Evolutionary conservation across 441 rosid genomes (phyloP).

Genomic region (Macaranga tanarius): DNA sequence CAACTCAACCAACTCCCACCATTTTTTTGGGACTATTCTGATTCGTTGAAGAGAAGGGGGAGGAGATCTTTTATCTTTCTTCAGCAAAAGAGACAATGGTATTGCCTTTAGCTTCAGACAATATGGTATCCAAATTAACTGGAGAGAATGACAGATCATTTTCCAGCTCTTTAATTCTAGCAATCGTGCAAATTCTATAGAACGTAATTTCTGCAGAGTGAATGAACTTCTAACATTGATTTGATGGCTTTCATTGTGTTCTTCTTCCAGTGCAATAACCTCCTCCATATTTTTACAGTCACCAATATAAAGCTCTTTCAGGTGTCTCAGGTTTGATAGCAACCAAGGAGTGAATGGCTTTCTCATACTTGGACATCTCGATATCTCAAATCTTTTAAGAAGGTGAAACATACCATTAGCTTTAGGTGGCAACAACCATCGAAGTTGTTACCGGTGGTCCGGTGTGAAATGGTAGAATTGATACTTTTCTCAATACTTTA

Average conservation of each 20-base stretch:
- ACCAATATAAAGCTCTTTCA: neutral
- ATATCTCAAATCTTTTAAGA: no score
- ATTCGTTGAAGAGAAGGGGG: constrained; percentile 2
- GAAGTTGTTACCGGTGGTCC: no score
- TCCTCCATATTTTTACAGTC: constrained; percentile 14
- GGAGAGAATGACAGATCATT: constrained; percentile 18
- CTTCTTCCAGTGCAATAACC: constrained; percentile 17
- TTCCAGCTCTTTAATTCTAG: constrained; percentile 18
- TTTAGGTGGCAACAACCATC: no score
- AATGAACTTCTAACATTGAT: neutral
- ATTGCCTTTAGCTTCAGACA: constrained; percentile 26
- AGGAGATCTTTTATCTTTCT: constrained; percentile 1
- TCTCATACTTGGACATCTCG: constrained; percentile 8
- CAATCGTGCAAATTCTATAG: neutral
- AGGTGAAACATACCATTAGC: no score
- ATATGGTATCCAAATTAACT: neutral
- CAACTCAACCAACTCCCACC: constrained; percentile 26
- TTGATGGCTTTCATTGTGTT: neutral
- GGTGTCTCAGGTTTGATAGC: constrained; percentile 19
- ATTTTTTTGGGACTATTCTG: neutral
- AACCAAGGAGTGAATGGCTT: constrained; percentile 17
- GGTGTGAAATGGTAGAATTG: no score
- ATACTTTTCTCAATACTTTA: no score
- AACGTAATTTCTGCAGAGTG: constrained; percentile 12
- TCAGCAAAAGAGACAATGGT: constrained; percentile 14